A percentile compares a stretch with the other conserved stretches of the same genome.
phyloP scores from a whole-genome alignment of 352 stramenopile genomes.

The Phytophthora meadii region DNA sequence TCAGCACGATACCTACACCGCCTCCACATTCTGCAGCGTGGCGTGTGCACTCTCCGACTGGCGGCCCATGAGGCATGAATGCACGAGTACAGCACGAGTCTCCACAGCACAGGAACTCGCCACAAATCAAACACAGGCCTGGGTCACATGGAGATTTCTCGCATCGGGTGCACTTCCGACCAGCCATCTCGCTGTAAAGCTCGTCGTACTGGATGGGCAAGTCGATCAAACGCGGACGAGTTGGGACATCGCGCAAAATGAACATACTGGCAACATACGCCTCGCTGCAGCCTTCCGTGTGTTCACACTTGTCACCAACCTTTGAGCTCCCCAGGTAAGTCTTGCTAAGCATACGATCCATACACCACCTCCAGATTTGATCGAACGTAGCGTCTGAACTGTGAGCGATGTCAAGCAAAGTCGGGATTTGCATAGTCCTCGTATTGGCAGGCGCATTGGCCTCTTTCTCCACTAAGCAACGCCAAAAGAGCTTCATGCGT shows the following conservation, averaged over 20 bases:
- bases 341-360: slow-evolving; percentile 86
- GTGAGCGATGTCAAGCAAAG: slow-evolving; percentile 58
- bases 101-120: slow-evolving; percentile 84
- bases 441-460: slow-evolving; percentile 10
- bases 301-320: slow-evolving; percentile 82
- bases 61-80: slow-evolving; percentile 75
- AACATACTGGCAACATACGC: slow-evolving; percentile 91
- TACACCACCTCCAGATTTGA: slow-evolving; percentile 87
- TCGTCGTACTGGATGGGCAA: slow-evolving; percentile 88
- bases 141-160: slow-evolving; percentile 73
- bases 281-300: slow-evolving; percentile 86
- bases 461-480: slow-evolving; percentile 60
- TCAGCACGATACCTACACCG: slow-evolving; percentile 82
- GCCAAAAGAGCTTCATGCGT: slow-evolving; percentile 88
- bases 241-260: slow-evolving; percentile 74
- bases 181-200: slow-evolving; percentile 80
- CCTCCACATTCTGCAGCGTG: slow-evolving; percentile 86
- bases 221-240: slow-evolving; percentile 72
- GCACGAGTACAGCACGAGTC: slow-evolving; percentile 85
- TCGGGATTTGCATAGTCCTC: slow-evolving; percentile 49
- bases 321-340: slow-evolving; percentile 71
- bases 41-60: slow-evolving; percentile 86
- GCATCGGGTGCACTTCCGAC: slow-evolving; percentile 74
- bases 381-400: slow-evolving; percentile 67
- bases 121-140: slow-evolving; percentile 85